A percentile compares a stretch with the other conserved stretches of the same genome.
Evolutionary conservation across 768 basidiomycete genomes (phyloP).

Genomic region (Collybia sordida): DNA sequence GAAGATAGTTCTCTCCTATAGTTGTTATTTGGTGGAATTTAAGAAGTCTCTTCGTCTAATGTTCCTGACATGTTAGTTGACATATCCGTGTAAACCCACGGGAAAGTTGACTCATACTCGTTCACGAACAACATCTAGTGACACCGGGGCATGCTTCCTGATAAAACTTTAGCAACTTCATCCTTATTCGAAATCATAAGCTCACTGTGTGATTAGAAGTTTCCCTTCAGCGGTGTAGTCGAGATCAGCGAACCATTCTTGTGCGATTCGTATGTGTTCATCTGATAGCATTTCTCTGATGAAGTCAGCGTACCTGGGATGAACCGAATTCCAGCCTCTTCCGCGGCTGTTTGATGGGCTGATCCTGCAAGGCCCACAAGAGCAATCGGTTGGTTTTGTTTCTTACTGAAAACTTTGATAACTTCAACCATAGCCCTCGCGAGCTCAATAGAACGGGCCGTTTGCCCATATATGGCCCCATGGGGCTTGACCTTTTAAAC

Average conservation of each 20-base stretch:
- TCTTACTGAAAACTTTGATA: conserved; percentile 44
- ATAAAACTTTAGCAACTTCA: background rate
- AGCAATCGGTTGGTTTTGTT: conserved; percentile 36
- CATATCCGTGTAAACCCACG: background rate
- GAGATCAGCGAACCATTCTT: conserved; percentile 70
- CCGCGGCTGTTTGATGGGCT: conserved; percentile 56
- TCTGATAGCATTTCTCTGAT: background rate
- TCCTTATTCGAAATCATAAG: background rate
- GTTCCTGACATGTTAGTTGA: background rate
- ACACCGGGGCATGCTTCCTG: conserved; percentile 52
- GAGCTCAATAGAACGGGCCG: conserved; percentile 51
- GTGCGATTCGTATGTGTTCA: background rate
- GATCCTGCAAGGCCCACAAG: conserved; percentile 67
- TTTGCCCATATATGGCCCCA: conserved; percentile 62
- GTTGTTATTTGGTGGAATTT: conserved; percentile 48
- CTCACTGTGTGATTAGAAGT: conserved; percentile 58
- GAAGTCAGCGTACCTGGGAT: conserved; percentile 47
- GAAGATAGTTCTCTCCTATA: conserved; percentile 35
- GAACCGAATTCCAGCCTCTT: conserved; percentile 55
- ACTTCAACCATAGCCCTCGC: conserved; percentile 55
- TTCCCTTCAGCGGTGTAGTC: conserved; percentile 58
- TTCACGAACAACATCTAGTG: conserved; percentile 37
- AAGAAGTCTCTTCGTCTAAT: conserved; percentile 45
- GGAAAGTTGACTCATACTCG: conserved; percentile 31
- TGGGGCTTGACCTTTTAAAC: conserved; percentile 54